Percentiles rank a stretch among this genome's conserved stretches.
These are phyloP conservation scores for Penicillium waksmanii DNA, from an alignment of 495 filamentous ascomycete species.

Conservation along the genomic window DNA sequence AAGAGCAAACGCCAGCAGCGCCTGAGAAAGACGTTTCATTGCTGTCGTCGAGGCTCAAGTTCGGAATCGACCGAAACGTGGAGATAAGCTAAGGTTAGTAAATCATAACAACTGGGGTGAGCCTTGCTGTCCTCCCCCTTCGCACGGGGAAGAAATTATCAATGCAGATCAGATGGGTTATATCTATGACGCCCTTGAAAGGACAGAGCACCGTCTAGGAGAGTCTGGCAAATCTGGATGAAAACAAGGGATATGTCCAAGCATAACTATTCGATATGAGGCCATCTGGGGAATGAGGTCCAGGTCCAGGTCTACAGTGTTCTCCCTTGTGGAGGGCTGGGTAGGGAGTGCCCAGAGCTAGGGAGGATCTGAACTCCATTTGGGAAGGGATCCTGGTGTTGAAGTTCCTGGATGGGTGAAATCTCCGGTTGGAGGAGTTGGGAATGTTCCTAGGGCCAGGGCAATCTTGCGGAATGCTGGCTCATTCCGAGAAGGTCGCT, in stretches of 20 bases:
- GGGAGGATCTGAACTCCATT: neutral
- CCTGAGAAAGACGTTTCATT: slow-evolving; percentile 27
- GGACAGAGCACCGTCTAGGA: neutral
- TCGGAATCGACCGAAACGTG: slow-evolving; percentile 9
- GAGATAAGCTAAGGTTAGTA: slow-evolving; percentile 19
- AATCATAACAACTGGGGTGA: slow-evolving; percentile 17
- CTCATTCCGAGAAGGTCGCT: slow-evolving; percentile 20
- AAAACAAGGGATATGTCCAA: slow-evolving; percentile 21
- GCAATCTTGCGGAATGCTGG: slow-evolving; percentile 22
- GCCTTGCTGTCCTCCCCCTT: slow-evolving; percentile 17
- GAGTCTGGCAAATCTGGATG: slow-evolving; percentile 2
- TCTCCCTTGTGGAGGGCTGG: slow-evolving; percentile 8
- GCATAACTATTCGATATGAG: slow-evolving; percentile 23
- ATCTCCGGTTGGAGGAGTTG: slow-evolving; percentile 8
- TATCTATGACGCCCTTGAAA: slow-evolving; percentile 14
- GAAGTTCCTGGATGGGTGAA: slow-evolving; percentile 1
- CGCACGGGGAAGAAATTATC: slow-evolving; percentile 13
- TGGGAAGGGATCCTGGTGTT: slow-evolving; percentile 8
- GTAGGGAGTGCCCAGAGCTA: neutral
- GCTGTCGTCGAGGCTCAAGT: slow-evolving; percentile 9
- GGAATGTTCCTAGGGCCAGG: slow-evolving; percentile 22
- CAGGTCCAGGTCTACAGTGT: slow-evolving; percentile 5
- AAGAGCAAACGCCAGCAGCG: slow-evolving; percentile 20
- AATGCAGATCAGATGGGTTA: slow-evolving; percentile 31
- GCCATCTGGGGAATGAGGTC: slow-evolving; percentile 31